phyloP scores from a whole-genome alignment of 192 early-diverging fungal species.

The Martensiomyces pterosporus region DNA sequence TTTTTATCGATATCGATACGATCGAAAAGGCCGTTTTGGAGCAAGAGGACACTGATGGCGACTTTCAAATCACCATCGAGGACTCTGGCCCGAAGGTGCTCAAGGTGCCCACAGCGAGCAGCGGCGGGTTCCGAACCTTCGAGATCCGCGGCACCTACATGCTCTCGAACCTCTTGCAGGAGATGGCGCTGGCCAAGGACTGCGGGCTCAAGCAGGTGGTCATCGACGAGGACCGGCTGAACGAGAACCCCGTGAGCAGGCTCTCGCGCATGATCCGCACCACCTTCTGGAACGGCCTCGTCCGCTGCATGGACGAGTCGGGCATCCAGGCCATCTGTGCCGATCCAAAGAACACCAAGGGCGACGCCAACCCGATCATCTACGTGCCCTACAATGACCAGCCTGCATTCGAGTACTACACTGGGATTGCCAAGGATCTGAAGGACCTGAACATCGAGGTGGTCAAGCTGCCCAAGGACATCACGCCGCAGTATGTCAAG shows the following conservation, averaged over 20 bases:
- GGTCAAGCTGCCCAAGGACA: constrained; percentile 74
- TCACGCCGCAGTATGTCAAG: constrained; percentile 88
- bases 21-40: constrained; percentile 73
- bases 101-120: constrained; percentile 77
- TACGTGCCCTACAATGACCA: constrained; percentile 87
- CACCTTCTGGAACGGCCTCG: constrained; percentile 97
- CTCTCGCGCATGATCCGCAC: constrained; percentile 85
- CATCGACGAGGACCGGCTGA: constrained; percentile 82
- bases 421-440: constrained; percentile 58
- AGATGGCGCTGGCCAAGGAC: constrained; percentile 86
- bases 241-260: constrained; percentile 92
- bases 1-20: constrained; percentile 82
- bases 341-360: constrained; percentile 85
- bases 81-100: constrained; percentile 90
- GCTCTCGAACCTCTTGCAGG: constrained; percentile 92
- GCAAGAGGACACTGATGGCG: constrained; percentile 95
- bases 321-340: constrained; percentile 87
- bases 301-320: constrained; percentile 74
- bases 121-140: constrained; percentile 79
- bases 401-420: constrained; percentile 77
- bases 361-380: constrained; percentile 77
- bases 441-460: constrained; percentile 73
- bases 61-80: constrained; percentile 91
- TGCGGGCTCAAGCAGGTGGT: constrained; percentile 84
- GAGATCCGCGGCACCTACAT: constrained; percentile 94